These are phyloP conservation scores for Ogataea pignaliae DNA, from an alignment of 805 yeast species.

Conservation along the genomic window DNA sequence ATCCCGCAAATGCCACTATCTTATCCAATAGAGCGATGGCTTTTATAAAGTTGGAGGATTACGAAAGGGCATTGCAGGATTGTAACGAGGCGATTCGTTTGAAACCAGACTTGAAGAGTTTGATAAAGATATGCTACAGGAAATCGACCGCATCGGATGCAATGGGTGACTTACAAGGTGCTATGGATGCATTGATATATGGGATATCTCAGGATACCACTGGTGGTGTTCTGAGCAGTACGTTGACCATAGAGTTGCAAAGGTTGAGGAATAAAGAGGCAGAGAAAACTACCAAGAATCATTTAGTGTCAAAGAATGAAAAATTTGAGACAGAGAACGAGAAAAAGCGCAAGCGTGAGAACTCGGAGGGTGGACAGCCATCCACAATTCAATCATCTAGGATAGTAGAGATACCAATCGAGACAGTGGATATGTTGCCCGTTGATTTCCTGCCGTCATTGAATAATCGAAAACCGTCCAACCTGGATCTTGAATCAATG, in stretches of 20 bases:
- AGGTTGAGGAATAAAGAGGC: not conserved
- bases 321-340: too few relatives aligned
- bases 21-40: slow-evolving; percentile 70
- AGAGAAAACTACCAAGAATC: too few relatives aligned
- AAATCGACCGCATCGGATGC: slow-evolving; percentile 38
- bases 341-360: too few relatives aligned
- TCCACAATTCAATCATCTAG: not conserved
- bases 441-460: slow-evolving; percentile 5
- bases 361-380: too few relatives aligned
- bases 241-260: not conserved
- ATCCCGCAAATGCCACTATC: slow-evolving; percentile 48
- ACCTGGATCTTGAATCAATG: too few relatives aligned
- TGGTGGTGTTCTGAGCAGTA: not conserved
- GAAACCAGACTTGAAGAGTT: slow-evolving; percentile 26
- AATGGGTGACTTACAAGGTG: slow-evolving; percentile 26
- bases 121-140: slow-evolving; percentile 49
- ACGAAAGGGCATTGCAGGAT: slow-evolving; percentile 44
- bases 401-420: slow-evolving; percentile 5
- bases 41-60: slow-evolving; percentile 47
- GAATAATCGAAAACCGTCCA: too few relatives aligned
- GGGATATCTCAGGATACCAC: slow-evolving; percentile 15
- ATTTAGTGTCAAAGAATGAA: too few relatives aligned
- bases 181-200: slow-evolving; percentile 26
- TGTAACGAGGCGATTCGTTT: slow-evolving; percentile 45
- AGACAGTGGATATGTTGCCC: slow-evolving; percentile 19